phyloP scores from a whole-genome alignment of 2,329 filamentous ascomycete genomes.

The Aspergillus sp. region DNA sequence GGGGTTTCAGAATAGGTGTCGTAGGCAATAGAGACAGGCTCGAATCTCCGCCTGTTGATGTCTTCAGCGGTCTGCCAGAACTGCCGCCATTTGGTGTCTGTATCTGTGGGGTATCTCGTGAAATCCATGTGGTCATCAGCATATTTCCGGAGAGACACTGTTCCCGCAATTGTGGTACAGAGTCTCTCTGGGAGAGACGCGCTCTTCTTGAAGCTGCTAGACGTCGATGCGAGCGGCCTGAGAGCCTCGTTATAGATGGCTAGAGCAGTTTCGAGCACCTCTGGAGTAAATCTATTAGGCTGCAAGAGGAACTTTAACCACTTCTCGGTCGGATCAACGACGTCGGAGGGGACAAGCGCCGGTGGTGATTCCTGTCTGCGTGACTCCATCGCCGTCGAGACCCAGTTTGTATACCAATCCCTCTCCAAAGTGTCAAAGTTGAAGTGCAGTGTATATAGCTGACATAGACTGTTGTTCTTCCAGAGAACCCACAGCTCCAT shows the following conservation, averaged over 20 bases:
- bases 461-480: slow-evolving; percentile 77
- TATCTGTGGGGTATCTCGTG: slow-evolving; percentile 64
- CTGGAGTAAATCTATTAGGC: slow-evolving; percentile 71
- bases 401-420: slow-evolving; percentile 65
- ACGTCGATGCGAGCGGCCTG: slow-evolving; percentile 28
- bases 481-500: slow-evolving; percentile 69
- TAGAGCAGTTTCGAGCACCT: slow-evolving; percentile 77
- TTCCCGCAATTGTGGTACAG: slow-evolving; percentile 63
- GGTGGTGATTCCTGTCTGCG: slow-evolving; percentile 48
- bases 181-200: slow-evolving; percentile 68
- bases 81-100: slow-evolving; percentile 78
- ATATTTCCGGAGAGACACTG: slow-evolving; percentile 57
- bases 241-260: slow-evolving; percentile 68
- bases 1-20: slow-evolving; percentile 65
- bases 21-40: slow-evolving; percentile 69
- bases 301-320: slow-evolving; percentile 81
- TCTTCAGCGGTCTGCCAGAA: slow-evolving; percentile 83
- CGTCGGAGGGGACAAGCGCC: slow-evolving; percentile 55
- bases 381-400: slow-evolving; percentile 57
- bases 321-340: slow-evolving; percentile 67
- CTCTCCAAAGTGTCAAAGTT: slow-evolving; percentile 56
- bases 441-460: slow-evolving; percentile 67
- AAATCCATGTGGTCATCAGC: slow-evolving; percentile 64
- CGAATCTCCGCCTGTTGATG: slow-evolving; percentile 76
- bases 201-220: slow-evolving; percentile 40